Conservation (phyloP, 106 monocot species). For the Posidonia australis region DNA sequence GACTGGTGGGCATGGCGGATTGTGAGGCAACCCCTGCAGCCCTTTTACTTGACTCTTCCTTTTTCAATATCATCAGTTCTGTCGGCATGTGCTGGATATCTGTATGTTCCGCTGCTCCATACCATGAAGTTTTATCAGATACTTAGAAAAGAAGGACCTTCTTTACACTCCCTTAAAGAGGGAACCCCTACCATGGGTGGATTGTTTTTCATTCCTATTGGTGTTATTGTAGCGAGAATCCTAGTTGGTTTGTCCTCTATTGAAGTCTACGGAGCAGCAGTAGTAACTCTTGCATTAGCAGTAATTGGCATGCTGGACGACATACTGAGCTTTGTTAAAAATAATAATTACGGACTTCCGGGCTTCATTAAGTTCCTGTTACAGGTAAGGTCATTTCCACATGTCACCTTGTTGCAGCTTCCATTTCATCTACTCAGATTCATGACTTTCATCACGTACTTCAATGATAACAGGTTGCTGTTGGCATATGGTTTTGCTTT, state of each 20-base stretch:
- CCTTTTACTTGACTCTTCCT: constrained; percentile 66
- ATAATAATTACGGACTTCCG: constrained; percentile 31
- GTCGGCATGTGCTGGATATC: constrained; percentile 54
- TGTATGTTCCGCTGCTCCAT: constrained; percentile 68
- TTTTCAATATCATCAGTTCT: constrained; percentile 53
- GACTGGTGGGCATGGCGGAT: constrained; percentile 89
- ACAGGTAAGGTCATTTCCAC: constrained; percentile 28
- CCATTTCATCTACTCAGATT: not conserved
- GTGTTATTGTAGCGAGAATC: constrained; percentile 38
- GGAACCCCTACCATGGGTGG: constrained; percentile 75
- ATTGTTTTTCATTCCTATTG: constrained; percentile 77
- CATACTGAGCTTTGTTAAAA: constrained; percentile 23
- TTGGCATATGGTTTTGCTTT: constrained; percentile 55
- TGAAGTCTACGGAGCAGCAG: constrained; percentile 40
- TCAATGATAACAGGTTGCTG: constrained; percentile 42
- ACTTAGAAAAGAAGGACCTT: constrained; percentile 29
- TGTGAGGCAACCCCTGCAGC: constrained; percentile 69
- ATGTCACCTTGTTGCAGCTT: not conserved
- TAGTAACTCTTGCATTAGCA: constrained; percentile 49
- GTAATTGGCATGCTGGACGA: constrained; percentile 75
- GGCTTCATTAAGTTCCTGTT: constrained; percentile 48
- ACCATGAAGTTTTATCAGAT: constrained; percentile 50
- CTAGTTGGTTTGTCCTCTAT: constrained; percentile 34
- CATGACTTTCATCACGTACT: not conserved
- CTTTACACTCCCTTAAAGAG: constrained; percentile 28